phyloP scores from a whole-genome alignment of 345 rosid genomes.

The Dimocarpus longan region DNA sequence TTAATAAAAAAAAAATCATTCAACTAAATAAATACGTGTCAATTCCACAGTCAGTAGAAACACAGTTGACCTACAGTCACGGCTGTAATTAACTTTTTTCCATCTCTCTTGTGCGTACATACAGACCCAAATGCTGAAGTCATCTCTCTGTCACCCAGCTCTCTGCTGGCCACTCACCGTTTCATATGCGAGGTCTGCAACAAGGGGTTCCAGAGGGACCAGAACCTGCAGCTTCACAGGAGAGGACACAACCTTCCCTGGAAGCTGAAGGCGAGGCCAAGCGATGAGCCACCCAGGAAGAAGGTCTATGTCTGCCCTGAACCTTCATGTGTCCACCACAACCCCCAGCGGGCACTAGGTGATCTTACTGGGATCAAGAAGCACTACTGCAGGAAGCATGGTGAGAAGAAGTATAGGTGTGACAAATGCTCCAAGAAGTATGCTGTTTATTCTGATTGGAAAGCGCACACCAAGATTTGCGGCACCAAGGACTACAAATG shows the following conservation, averaged over 20 bases:
- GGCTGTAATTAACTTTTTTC: neutral
- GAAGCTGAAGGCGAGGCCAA: conserved; percentile 38
- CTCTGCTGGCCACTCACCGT: conserved; percentile 32
- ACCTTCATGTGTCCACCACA: conserved; percentile 56
- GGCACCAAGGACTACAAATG: conserved; percentile 70
- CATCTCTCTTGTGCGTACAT: neutral
- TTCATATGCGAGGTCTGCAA: conserved; percentile 20
- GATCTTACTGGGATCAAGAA: conserved; percentile 78
- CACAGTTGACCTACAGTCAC: no score
- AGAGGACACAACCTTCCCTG: conserved; percentile 45
- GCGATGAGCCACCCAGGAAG: conserved; percentile 26
- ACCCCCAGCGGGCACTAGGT: conserved; percentile 65
- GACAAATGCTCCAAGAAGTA: conserved; percentile 66
- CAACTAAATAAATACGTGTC: no score
- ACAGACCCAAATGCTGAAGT: conserved; percentile 46
- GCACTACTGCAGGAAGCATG: conserved; percentile 70
- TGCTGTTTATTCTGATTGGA: conserved; percentile 69
- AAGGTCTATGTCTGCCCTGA: conserved; percentile 73
- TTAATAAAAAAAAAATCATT: no score
- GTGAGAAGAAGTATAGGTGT: conserved; percentile 74
- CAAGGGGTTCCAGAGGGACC: conserved; percentile 32
- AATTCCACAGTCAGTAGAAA: no score
- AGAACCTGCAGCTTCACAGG: conserved; percentile 33
- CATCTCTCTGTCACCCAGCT: conserved; percentile 32
- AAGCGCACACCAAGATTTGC: conserved; percentile 71